Base-by-base conservation (phyloP, 2,329 filamentous ascomycete genomes). In the Penicillium sp. region DNA sequence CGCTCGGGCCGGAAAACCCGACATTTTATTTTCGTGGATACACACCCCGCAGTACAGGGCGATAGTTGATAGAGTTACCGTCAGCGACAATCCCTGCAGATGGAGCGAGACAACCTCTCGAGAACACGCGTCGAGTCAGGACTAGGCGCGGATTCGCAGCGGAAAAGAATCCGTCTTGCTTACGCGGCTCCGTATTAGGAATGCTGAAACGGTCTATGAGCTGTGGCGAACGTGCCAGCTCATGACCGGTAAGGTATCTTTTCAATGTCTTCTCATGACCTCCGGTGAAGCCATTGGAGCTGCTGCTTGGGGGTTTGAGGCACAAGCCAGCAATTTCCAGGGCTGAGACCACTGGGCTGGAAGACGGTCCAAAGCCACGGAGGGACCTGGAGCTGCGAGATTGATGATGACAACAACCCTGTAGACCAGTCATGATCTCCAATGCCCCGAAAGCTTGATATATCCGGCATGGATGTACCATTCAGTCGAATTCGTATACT, bases 111-210 rank as follows among this genome's bases (percentile, higher is more conserved):
- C 31, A 13, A 13, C 14, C 0, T 13, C 18, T 13, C 10, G 9
- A 13, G 18, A 24, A 40, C 13, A 59, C 18, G 6, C 31, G 31
- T 11, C 31, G 31, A 31, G 6, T 7, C 31, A 31, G 31, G 31
- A 10, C 31, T 31, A 31, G 31, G 31, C 31, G 31, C 27, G 16
- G 6, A 54, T 11, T 24, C 11, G 16, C 19, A 46, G 31, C 13
- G 33, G 51, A 14, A 53, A 43, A 6, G 19, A 4, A 33, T 11
- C 49, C 22, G 16, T n/a, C n/a, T 36, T 35, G 61, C 36, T 63
- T 67, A 59, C 59, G 60, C 56, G 56, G 62, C 59, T 55, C 52
- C 22, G n/a, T 22, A 63, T 57, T 44, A 49, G 50, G 63, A 66
- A 66, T 66, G 63, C 47, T 58, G 7, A 41, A 36, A 4, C 22